Evolutionary conservation across 257 asterid genomes (phyloP).

Genomic region (Solanum bulbocastanum): DNA sequence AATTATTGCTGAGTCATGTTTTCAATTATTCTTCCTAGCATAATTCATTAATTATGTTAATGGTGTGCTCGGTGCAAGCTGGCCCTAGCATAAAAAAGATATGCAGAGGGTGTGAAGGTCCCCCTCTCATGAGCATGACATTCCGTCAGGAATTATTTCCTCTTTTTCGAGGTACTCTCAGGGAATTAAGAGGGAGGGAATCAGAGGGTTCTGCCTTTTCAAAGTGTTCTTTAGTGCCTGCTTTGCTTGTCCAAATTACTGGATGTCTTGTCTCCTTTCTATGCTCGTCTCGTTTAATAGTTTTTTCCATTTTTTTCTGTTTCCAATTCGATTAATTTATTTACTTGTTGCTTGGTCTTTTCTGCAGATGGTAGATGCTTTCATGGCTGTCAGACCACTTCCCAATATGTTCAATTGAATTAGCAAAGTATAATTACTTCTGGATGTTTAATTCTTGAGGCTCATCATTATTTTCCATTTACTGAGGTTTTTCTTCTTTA

Average conservation of each 20-base stretch:
- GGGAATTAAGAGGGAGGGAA: background rate
- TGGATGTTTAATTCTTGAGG: background rate
- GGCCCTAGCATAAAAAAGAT: background rate
- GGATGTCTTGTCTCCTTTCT: background rate
- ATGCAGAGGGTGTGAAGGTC: background rate
- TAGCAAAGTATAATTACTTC: background rate
- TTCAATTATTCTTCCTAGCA: background rate
- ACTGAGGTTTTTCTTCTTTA: background rate
- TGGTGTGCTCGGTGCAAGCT: background rate
- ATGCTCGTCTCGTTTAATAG: background rate
- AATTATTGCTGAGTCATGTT: background rate
- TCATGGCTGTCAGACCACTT: slow-evolving; percentile 81
- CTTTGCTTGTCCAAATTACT: background rate
- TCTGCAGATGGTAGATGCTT: slow-evolving; percentile 79
- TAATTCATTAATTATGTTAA: background rate
- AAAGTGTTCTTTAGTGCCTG: background rate
- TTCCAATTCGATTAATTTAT: background rate
- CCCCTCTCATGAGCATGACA: background rate
- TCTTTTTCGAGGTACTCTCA: background rate
- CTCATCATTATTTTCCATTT: background rate
- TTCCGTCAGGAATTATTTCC: background rate
- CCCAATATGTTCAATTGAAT: slow-evolving; percentile 68
- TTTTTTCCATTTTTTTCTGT: background rate
- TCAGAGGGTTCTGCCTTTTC: background rate
- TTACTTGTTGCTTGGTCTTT: background rate